phyloP scores from a whole-genome alignment of 208 protist genomes.

The Leishmania tarentolae region DNA sequence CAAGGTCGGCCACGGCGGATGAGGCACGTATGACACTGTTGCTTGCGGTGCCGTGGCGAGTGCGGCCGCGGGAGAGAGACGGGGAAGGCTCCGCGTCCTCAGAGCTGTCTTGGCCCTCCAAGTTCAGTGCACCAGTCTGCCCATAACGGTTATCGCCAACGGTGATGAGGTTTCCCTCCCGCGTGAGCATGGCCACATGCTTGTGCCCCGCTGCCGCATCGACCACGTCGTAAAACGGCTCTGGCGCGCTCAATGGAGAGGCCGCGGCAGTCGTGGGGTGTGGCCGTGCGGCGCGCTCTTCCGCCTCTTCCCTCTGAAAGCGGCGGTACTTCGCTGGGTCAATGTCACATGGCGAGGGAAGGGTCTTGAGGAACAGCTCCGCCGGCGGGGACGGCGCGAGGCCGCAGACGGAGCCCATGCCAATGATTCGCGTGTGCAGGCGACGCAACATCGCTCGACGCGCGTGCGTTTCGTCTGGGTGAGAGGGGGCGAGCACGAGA shows the following conservation, averaged over 20 bases:
- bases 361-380: slow-evolving; percentile 77
- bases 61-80: not conserved
- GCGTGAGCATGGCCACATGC: slow-evolving; percentile 59
- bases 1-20: slow-evolving; percentile 17
- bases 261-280: not conserved
- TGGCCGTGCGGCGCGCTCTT: not conserved
- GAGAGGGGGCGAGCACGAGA: not conserved
- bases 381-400: slow-evolving; percentile 51
- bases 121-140: slow-evolving; percentile 37
- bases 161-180: slow-evolving; percentile 67
- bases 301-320: slow-evolving; percentile 61
- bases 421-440: slow-evolving; percentile 75
- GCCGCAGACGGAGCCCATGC: slow-evolving; percentile 72
- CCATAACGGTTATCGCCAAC: slow-evolving; percentile 70
- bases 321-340: slow-evolving; percentile 56
- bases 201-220: slow-evolving; percentile 53
- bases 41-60: slow-evolving; percentile 3
- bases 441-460: slow-evolving; percentile 50
- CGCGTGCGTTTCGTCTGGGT: not conserved
- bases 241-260: slow-evolving; percentile 9
- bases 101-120: slow-evolving; percentile 10
- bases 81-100: not conserved
- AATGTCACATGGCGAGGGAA: slow-evolving; percentile 66
- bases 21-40: not conserved
- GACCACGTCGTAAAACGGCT: slow-evolving; percentile 38